These are phyloP conservation scores for Kwoniella shivajii DNA, from an alignment of 1,284 basidiomycete species.

Conservation along the genomic window DNA sequence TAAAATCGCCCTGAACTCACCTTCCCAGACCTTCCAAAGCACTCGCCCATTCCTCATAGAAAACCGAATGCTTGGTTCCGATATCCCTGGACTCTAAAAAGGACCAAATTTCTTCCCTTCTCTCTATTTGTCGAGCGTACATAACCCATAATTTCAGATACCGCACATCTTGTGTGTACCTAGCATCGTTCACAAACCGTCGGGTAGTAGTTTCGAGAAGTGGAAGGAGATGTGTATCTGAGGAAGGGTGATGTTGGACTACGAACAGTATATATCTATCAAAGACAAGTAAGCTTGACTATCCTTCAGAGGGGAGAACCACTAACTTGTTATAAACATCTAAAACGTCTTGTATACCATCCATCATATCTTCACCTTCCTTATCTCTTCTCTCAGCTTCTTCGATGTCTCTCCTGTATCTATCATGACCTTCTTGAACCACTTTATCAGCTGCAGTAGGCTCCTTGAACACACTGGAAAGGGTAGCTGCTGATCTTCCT, in stretches of 20 bases:
- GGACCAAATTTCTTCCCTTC: slow-evolving; percentile 67
- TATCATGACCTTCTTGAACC: slow-evolving; percentile 53
- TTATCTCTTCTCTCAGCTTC: slow-evolving; percentile 51
- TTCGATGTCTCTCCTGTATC: slow-evolving; percentile 50
- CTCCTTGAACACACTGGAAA: slow-evolving; percentile 57
- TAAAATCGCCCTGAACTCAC: slow-evolving; percentile 57
- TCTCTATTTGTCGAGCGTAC: slow-evolving; percentile 68
- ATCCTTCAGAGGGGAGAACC: slow-evolving; percentile 12
- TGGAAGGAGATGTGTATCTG: slow-evolving; percentile 70
- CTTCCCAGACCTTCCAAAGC: slow-evolving; percentile 70
- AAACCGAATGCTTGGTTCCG: slow-evolving; percentile 71
- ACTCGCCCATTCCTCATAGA: slow-evolving; percentile 85
- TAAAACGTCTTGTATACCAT: slow-evolving; percentile 54
- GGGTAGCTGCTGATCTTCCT: slow-evolving; percentile 61
- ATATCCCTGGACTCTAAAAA: slow-evolving; percentile 77
- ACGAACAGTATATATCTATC: slow-evolving; percentile 50
- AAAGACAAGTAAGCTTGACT: neutral
- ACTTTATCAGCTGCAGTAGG: slow-evolving; percentile 52
- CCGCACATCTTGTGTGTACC: slow-evolving; percentile 81
- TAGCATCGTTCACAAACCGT: slow-evolving; percentile 73
- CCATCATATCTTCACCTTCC: slow-evolving; percentile 62
- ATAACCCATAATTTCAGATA: slow-evolving; percentile 87
- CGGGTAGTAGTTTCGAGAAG: slow-evolving; percentile 73
- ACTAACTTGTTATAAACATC: slow-evolving; percentile 56
- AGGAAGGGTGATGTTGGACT: slow-evolving; percentile 62